Conservation (phyloP, 805 yeast genomes). For the Candida oleophila region DNA sequence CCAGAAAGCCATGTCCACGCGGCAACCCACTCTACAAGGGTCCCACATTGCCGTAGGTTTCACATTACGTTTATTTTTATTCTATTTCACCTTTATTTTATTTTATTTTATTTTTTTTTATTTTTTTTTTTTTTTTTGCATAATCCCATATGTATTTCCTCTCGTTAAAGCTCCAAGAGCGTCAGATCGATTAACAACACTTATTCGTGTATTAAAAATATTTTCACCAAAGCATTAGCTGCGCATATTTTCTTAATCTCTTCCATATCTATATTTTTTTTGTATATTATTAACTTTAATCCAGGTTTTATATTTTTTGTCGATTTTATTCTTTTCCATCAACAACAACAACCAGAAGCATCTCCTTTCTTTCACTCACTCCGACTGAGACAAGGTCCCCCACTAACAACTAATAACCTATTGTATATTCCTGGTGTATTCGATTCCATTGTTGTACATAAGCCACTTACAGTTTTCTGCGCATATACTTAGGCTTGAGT, state of each 20-base stretch:
- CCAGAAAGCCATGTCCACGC: too few species aligned
- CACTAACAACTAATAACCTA: too few species aligned
- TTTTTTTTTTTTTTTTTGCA: background rate
- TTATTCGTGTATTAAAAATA: background rate
- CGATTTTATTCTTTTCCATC: background rate
- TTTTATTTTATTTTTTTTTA: too few species aligned
- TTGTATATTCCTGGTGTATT: background rate
- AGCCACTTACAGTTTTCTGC: background rate
- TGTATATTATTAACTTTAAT: background rate
- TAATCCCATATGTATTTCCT: too few species aligned
- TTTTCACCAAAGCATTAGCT: background rate
- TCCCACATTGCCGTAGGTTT: too few species aligned
- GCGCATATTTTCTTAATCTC: background rate
- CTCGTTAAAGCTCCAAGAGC: background rate
- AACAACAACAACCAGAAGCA: background rate
- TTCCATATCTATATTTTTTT: too few species aligned
- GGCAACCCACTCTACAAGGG: too few species aligned
- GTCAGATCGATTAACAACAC: background rate
- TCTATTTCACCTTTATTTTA: background rate
- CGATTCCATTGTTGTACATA: background rate
- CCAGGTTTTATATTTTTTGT: background rate
- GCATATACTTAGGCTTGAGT: background rate
- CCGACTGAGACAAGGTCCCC: too few species aligned
- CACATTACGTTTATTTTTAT: too few species aligned
- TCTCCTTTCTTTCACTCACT: too few species aligned